A percentile compares a stretch with the other conserved stretches of the same genome.
Evolutionary conservation across 2,329 filamentous ascomycete species (phyloP).

Genomic region (Neurospora sp.): DNA sequence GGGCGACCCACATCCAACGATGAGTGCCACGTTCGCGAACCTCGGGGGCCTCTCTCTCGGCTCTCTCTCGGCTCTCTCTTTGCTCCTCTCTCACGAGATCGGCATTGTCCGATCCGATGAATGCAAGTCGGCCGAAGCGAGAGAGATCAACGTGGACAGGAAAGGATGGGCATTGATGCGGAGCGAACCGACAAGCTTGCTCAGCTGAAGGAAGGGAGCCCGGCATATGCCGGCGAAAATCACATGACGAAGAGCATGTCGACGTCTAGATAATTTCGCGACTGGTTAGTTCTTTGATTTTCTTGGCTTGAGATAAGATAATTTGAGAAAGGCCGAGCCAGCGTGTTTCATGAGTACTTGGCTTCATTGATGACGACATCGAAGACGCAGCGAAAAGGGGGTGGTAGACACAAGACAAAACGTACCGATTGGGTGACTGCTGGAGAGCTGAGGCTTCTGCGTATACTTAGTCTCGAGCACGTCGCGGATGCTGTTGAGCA

Average conservation of each 20-base stretch:
- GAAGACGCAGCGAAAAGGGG: background rate
- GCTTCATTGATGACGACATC: background rate
- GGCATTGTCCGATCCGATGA: background rate
- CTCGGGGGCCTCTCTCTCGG: background rate
- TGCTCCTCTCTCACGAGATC: background rate
- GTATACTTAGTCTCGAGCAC: slow-evolving; percentile 77
- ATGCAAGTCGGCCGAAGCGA: background rate
- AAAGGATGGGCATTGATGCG: background rate
- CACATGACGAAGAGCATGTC: slow-evolving; percentile 18
- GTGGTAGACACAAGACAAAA: slow-evolving; percentile 10
- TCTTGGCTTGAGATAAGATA: background rate
- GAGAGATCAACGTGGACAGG: background rate
- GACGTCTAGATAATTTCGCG: slow-evolving; percentile 11
- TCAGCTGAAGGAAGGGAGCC: background rate
- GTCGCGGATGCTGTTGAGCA: slow-evolving; percentile 91
- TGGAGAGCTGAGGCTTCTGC: slow-evolving; percentile 93
- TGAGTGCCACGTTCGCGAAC: background rate
- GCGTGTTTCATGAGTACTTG: background rate
- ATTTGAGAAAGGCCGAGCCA: background rate
- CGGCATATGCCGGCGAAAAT: background rate
- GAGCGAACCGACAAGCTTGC: background rate
- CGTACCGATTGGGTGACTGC: slow-evolving; percentile 90
- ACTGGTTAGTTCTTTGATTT: background rate
- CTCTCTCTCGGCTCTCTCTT: background rate
- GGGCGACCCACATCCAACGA: background rate